Conservation (phyloP, 106 monocot species). For the Platanthera guangdongensis region DNA sequence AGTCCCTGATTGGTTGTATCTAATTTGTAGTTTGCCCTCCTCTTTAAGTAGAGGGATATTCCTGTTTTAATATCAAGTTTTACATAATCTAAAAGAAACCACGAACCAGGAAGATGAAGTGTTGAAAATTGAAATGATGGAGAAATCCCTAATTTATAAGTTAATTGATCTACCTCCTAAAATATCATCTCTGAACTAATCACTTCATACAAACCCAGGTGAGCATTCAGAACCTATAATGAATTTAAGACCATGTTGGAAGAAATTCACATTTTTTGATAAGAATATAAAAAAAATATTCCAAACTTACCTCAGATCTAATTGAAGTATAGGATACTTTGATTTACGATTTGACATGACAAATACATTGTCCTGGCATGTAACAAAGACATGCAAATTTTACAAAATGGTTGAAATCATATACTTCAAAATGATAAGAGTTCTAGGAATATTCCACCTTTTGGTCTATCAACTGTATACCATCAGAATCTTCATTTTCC, state of each 20-base stretch:
- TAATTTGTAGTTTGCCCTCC: no score
- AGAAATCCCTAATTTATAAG: no score
- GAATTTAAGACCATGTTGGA: not conserved
- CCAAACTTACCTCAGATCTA: constrained; percentile 62
- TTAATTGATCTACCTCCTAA: no score
- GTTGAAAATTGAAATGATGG: no score
- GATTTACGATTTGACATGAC: constrained; percentile 97
- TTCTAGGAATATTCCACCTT: constrained; percentile 36
- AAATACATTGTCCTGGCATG: constrained; percentile 79
- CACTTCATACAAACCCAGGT: no score
- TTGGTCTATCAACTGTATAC: constrained; percentile 84
- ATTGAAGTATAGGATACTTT: constrained; percentile 95
- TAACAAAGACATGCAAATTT: constrained; percentile 6
- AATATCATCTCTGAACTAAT: no score
- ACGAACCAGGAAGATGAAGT: no score
- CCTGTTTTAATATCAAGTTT: no score
- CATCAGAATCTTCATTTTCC: constrained; percentile 87
- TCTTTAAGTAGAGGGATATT: no score
- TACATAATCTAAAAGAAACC: no score
- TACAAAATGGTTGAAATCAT: constrained; percentile 3
- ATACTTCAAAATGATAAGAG: not conserved
- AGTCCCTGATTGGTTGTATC: no score
- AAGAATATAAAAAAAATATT: not conserved
- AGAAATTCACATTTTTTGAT: not conserved
- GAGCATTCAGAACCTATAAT: no score